Evolutionary conservation across 331 rosid species (phyloP), one percentile per base, ranked within the genome.

Genomic region (Saraca asoca): DNA sequence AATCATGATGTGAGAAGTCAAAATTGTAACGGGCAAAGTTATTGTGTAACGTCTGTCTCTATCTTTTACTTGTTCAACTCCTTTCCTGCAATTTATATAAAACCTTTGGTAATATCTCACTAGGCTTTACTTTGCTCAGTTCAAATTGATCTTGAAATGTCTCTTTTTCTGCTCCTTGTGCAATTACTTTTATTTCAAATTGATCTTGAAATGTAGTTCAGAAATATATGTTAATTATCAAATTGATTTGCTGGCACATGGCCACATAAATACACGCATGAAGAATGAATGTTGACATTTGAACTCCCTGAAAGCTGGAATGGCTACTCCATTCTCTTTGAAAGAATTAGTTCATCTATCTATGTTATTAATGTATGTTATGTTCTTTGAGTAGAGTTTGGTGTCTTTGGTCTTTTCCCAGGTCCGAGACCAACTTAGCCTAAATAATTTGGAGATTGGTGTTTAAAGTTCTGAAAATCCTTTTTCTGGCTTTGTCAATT

Each of bases 321-420:
- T 18, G 66, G 53, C 33, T 55, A 34, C 35, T 55, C 50, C 55
- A 13, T 60, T 43, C 51, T 43, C 19, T 7, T 3, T 59, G 12
- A 62, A 78, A 51, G 18, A 59, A 72, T 68, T 68, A 9, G n/a
- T 45, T 51, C 7, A 67, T 17, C n/a, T 24, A 46, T 46, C 42
- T 24, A 55, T 11, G n/a, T n/a, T n/a, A n/a, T 29, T 15, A 58
- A 43, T 7, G 10, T 15, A 35, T 37, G 14, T 14, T 4, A 35
- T 37, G 14, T 14, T 4, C 45, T 9, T 35, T 24, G 9, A n/a
- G 35, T 17, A 14, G n/a, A 8, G 20, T 8, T 13, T 57, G 62
- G 63, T 57, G n/a, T 57, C 11, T 9, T 8, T 7, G 64, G n/a
- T 58, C 48, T 9, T 35, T 12, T 2, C 5, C 11, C 11, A 38